These are phyloP conservation scores for Colletotrichum graminicola DNA, from an alignment of 2,329 filamentous ascomycete species.

Conservation along the genomic window DNA sequence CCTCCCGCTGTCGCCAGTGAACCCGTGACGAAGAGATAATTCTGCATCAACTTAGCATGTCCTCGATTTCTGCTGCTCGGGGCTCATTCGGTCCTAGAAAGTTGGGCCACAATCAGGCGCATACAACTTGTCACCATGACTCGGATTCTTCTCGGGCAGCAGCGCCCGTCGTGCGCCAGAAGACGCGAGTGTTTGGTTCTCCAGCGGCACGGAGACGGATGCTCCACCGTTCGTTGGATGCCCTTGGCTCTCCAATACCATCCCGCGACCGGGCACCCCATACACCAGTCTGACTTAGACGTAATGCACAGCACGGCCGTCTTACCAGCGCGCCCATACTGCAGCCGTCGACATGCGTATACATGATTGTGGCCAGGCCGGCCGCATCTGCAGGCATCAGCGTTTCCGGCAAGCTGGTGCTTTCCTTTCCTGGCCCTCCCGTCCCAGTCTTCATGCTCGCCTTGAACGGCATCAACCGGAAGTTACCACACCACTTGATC, in stretches of 20 bases:
- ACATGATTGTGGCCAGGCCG: conserved; percentile 6
- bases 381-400: conserved; percentile 33
- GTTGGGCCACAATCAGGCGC: conserved; percentile 38
- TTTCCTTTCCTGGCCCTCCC: conserved; percentile 9
- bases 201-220: conserved; percentile 16
- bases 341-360: conserved; percentile 11
- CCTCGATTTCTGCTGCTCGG: neutral
- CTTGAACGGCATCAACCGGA: conserved; percentile 30
- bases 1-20: neutral
- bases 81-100: neutral
- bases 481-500: conserved; percentile 16
- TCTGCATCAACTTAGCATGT: conserved; percentile 4
- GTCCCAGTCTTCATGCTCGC: conserved; percentile 18
- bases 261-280: conserved; percentile 1
- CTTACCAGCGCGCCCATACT: conserved; percentile 18
- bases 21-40: neutral
- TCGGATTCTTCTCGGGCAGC: conserved; percentile 20
- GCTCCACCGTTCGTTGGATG: conserved; percentile 24
- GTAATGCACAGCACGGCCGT: conserved; percentile 21
- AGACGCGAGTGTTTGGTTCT: conserved; percentile 1
- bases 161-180: conserved; percentile 18
- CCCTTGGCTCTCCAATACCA: neutral
- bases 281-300: conserved; percentile 5
- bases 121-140: conserved; percentile 21
- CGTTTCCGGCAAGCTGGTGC: conserved; percentile 28